phyloP scores from a whole-genome alignment of 2,329 filamentous ascomycete species.

The Verticillium nubilum region DNA sequence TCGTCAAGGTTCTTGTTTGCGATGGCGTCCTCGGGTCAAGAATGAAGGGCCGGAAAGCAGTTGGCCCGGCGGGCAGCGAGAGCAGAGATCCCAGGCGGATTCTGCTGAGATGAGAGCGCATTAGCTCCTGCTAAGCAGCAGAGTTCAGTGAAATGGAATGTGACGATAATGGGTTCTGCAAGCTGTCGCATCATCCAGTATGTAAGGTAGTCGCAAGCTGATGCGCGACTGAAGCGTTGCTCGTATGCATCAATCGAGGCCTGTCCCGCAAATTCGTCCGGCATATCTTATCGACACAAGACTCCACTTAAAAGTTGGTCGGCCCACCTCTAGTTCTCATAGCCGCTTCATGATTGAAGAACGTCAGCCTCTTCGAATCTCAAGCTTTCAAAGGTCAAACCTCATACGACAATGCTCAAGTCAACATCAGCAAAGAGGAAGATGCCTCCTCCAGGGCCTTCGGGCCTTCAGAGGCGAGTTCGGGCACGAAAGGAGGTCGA shows the following conservation, averaged over 20 bases:
- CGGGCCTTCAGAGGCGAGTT: constrained; percentile 31
- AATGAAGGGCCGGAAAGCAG: background rate
- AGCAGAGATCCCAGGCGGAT: background rate
- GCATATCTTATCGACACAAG: constrained; percentile 8
- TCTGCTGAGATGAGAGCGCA: background rate
- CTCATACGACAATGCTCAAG: background rate
- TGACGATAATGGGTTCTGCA: background rate
- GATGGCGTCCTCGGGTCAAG: background rate
- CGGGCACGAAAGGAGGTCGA: constrained; percentile 26
- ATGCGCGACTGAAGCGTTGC: background rate
- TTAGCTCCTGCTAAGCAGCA: background rate
- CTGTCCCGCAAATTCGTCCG: background rate
- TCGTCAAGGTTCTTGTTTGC: background rate
- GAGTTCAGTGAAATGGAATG: background rate
- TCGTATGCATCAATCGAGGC: background rate
- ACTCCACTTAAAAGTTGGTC: constrained; percentile 13
- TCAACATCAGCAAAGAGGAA: constrained; percentile 11
- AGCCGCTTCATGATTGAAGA: background rate
- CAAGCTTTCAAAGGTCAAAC: background rate
- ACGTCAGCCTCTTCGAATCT: background rate
- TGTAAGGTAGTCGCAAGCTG: background rate
- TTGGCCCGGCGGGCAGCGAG: background rate
- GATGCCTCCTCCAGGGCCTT: constrained; percentile 4
- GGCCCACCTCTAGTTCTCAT: background rate
- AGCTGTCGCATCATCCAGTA: background rate